Base-by-base conservation (phyloP, 2,329 filamentous ascomycete genomes). In the Gaeumannomyces sp. region DNA sequence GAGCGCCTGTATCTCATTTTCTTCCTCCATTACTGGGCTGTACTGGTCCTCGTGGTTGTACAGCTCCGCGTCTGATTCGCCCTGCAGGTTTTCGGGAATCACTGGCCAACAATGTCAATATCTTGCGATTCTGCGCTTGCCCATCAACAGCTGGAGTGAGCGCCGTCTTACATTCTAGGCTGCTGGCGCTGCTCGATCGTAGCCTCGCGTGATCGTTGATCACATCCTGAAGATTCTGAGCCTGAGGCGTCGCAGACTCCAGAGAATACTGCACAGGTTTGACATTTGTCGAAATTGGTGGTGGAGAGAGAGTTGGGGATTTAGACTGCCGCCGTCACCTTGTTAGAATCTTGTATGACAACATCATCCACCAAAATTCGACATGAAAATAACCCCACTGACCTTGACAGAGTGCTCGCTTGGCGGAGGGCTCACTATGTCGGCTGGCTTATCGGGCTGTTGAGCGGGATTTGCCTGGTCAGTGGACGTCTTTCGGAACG, bases 151-250 rank as follows among this genome's bases (percentile, higher is more conserved):
- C 16, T 13, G 2, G 60, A 11, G n/a, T 14, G 22, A 50, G 19
- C 2, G 60, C 25, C n/a, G 61, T 75, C 81, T 71, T 76, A 95
- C 92, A 88, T 79, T 93, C 90, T 64, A 96, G 85, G 73, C 89
- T 93, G 70, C 85, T 89, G n/a, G 85, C 82, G 67, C 87, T 89
- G 72, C 87, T 89, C 7, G 88, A 88, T 28, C 89, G 85, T 64
- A 83, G 73, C 70, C 80, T 83, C 67, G 76, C 82, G 68, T 76
- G 80, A 14, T 87, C 84, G 29, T 74, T 77, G 33, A 86, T 84
- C 68, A 92, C 84, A 66, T 96, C 92, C 70, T 92, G 85, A 64
- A 92, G 79, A 64, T 92, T 94, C 73, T 96, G 92, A 3, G 93
- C 93, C 70, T 88, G 87, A 11, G 93, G 93, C 1, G 93, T 97